Evolutionary conservation across 2,329 filamentous ascomycete genomes (phyloP).

Genomic region (Penicillium sp.): DNA sequence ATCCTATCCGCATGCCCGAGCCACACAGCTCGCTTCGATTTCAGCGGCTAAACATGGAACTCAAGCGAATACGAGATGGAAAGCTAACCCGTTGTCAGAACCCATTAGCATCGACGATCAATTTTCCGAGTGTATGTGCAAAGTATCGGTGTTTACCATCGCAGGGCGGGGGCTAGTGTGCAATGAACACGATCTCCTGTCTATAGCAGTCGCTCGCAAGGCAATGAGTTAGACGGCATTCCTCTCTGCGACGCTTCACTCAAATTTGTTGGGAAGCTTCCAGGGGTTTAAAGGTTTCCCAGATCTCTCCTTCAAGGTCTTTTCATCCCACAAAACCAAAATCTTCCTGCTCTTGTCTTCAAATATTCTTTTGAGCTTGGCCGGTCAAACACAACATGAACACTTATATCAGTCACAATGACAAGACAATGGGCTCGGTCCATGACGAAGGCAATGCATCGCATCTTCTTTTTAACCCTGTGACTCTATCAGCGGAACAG

Average conservation of each 20-base stretch:
- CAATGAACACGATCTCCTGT: background rate
- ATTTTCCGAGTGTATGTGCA: background rate
- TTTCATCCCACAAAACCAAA: background rate
- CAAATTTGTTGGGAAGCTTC: background rate
- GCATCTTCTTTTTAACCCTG: background rate
- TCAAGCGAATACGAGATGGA: too few relatives aligned
- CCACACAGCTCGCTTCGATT: background rate
- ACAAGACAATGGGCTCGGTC: slow-evolving; percentile 4
- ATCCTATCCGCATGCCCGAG: slow-evolving; percentile 5
- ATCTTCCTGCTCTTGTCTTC: background rate
- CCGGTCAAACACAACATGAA: background rate
- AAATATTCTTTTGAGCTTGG: background rate
- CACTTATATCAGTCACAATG: background rate
- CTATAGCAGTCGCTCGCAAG: too few relatives aligned
- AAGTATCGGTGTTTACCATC: background rate
- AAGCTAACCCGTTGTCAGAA: too few relatives aligned
- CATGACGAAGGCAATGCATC: background rate
- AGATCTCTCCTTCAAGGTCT: background rate
- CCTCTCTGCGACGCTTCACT: too few relatives aligned
- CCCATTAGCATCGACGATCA: background rate
- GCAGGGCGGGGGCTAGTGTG: background rate
- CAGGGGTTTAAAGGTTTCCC: background rate
- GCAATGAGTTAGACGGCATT: too few relatives aligned
- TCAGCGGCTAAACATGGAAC: too few relatives aligned
- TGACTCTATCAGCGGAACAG: slow-evolving; percentile 38